Evolutionary conservation across 83 land plant genomes (phyloP).

Genomic region (Diphasiastrum complanatum): DNA sequence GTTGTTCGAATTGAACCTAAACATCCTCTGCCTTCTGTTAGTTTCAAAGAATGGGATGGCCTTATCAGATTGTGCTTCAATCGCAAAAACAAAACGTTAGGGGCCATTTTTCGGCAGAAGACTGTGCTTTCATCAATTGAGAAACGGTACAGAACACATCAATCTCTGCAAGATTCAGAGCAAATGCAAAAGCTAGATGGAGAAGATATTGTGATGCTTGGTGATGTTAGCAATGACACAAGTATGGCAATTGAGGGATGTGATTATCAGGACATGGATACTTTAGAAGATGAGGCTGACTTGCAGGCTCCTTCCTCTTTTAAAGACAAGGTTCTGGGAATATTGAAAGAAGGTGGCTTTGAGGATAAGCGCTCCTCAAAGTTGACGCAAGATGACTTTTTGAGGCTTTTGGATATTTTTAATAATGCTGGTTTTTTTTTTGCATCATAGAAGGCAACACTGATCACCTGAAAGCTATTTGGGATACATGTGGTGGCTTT

Average conservation of each 20-base stretch:
- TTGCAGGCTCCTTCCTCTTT: constrained; percentile 36
- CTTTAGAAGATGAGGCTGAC: constrained; percentile 29
- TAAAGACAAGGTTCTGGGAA: constrained; percentile 56
- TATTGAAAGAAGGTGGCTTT: constrained; percentile 56
- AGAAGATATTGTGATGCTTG: constrained; percentile 40
- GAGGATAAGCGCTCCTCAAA: constrained; percentile 82
- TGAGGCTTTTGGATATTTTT: constrained; percentile 64
- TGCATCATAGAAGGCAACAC: constrained; percentile 22
- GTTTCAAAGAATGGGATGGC: constrained; percentile 96
- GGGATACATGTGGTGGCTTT: not conserved
- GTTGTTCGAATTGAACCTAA: constrained; percentile 93
- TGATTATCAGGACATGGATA: constrained; percentile 18
- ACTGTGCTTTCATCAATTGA: constrained; percentile 57
- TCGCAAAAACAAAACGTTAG: constrained; percentile 82
- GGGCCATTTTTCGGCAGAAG: constrained; percentile 79
- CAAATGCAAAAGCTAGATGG: constrained; percentile 15
- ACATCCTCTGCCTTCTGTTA: constrained; percentile 69
- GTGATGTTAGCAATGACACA: constrained; percentile 34
- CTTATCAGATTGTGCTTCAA: constrained; percentile 75
- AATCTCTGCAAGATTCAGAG: constrained; percentile 44
- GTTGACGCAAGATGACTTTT: constrained; percentile 77
- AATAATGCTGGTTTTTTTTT: constrained; percentile 89
- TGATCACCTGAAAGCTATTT: not conserved
- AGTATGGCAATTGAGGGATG: constrained; percentile 42
- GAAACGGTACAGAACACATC: constrained; percentile 78